A percentile compares a stretch with the other conserved stretches of the same genome.
These are phyloP conservation scores for Podospora conica DNA, from an alignment of 495 filamentous ascomycete species.

Conservation along the genomic window DNA sequence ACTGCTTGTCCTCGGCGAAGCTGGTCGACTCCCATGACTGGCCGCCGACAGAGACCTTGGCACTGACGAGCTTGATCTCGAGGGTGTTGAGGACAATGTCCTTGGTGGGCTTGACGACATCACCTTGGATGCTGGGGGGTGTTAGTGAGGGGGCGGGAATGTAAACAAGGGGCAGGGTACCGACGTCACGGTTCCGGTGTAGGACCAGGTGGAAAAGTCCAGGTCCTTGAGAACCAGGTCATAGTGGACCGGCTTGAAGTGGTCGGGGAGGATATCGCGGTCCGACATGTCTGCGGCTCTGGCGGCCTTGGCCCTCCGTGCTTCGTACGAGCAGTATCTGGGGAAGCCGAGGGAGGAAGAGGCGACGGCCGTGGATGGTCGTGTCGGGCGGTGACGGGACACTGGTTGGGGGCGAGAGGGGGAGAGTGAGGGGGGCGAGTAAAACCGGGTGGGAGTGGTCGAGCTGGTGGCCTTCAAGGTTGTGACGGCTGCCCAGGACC, in stretches of 20 bases:
- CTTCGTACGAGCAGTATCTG: conserved; percentile 16
- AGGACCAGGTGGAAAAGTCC: conserved; percentile 70
- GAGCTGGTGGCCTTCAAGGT: not conserved
- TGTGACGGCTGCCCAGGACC: not conserved
- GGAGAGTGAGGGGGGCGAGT: not conserved
- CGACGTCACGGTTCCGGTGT: conserved; percentile 72
- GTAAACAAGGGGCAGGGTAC: not conserved
- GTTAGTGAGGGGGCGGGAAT: conserved; percentile 3
- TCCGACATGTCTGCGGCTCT: conserved; percentile 39
- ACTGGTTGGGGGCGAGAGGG: not conserved
- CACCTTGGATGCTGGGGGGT: conserved; percentile 40
- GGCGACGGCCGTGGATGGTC: not conserved
- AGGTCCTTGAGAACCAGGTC: conserved; percentile 73
- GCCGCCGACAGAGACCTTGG: conserved; percentile 40
- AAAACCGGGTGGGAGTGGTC: not conserved
- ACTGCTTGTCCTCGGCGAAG: conserved; percentile 71
- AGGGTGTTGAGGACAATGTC: conserved; percentile 71
- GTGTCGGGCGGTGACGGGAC: not conserved
- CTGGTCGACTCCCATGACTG: conserved; percentile 52
- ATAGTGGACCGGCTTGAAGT: conserved; percentile 82
- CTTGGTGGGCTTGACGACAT: conserved; percentile 55
- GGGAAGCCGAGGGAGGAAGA: not conserved
- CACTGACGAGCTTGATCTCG: conserved; percentile 55
- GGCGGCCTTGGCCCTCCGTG: conserved; percentile 11
- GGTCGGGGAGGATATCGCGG: conserved; percentile 50